Percentiles rank a stretch among this genome's conserved stretches.
These are phyloP conservation scores for Solanum pennellii DNA, from an alignment of 257 asterid genomes.

Conservation along the genomic window DNA sequence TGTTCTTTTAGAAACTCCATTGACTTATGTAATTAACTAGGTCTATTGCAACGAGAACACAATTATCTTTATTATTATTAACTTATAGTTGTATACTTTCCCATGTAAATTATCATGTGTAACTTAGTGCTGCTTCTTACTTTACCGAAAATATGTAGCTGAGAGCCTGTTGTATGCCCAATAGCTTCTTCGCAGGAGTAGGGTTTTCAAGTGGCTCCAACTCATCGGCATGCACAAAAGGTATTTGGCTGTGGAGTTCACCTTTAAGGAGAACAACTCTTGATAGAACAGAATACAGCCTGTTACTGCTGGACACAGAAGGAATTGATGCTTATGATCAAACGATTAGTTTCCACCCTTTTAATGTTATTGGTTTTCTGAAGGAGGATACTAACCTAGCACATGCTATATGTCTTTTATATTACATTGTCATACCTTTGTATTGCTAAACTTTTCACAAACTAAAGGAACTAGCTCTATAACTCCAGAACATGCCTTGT, in stretches of 20 bases:
- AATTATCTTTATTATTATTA: background rate
- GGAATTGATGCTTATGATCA: slow-evolving; percentile 99
- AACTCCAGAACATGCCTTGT: background rate
- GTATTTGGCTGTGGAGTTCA: slow-evolving; percentile 99
- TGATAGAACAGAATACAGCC: slow-evolving; percentile 92
- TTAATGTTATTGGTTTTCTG: background rate
- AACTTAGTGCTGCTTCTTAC: background rate
- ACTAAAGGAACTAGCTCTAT: background rate
- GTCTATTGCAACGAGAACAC: no score
- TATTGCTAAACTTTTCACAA: background rate
- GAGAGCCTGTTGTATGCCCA: slow-evolving; percentile 1
- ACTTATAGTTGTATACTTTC: background rate
- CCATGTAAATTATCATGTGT: background rate
- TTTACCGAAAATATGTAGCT: background rate
- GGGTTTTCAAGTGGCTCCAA: slow-evolving; percentile 98
- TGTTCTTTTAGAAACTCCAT: no score
- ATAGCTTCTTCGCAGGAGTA: slow-evolving; percentile 98
- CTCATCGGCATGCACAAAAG: slow-evolving; percentile 96
- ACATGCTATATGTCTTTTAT: background rate
- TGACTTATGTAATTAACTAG: background rate
- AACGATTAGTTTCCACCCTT: slow-evolving; percentile 47
- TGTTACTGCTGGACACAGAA: slow-evolving; percentile 84
- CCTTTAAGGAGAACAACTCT: slow-evolving; percentile 83
- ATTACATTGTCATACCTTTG: background rate
- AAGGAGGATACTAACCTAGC: no score